Evolutionary conservation across 1,139 yeast genomes (phyloP).

Genomic region (Debaryomyces robertsiae): DNA sequence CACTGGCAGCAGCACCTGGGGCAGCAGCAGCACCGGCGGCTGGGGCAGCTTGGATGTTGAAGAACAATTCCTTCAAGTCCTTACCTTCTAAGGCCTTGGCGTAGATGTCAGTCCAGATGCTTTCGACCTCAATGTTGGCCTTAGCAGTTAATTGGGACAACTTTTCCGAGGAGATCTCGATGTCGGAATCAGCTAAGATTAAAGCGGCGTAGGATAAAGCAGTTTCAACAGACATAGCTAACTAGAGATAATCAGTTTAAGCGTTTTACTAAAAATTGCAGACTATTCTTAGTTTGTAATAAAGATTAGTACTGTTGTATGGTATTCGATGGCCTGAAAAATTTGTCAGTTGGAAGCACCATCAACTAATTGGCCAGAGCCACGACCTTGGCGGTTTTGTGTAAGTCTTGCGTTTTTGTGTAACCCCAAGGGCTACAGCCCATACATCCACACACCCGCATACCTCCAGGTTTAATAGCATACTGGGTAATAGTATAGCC

Average conservation of each 20-base stretch:
- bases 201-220: constrained; percentile 90
- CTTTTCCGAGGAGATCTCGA: constrained; percentile 94
- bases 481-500: constrained; percentile 99
- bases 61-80: constrained; percentile 88
- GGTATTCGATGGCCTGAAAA: constrained; percentile 1
- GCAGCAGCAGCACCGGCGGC: constrained; percentile 67
- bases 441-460: neutral
- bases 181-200: constrained; percentile 96
- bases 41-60: constrained; percentile 65
- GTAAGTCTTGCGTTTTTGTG: neutral
- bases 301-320: neutral
- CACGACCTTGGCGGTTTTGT: constrained; percentile 1
- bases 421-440: constrained; percentile 6
- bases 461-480: constrained; percentile 95
- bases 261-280: constrained; percentile 56
- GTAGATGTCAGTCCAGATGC: constrained; percentile 92
- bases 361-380: constrained; percentile 10
- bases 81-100: constrained; percentile 98
- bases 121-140: constrained; percentile 91
- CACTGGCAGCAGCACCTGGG: constrained; percentile 53
- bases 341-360: constrained; percentile 3
- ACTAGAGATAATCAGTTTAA: constrained; percentile 51
- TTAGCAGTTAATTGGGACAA: constrained; percentile 70
- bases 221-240: constrained; percentile 56
- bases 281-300: constrained; percentile 62